Conservation (phyloP, 2,329 filamentous ascomycete species). For the Fusarium nematophilum region DNA sequence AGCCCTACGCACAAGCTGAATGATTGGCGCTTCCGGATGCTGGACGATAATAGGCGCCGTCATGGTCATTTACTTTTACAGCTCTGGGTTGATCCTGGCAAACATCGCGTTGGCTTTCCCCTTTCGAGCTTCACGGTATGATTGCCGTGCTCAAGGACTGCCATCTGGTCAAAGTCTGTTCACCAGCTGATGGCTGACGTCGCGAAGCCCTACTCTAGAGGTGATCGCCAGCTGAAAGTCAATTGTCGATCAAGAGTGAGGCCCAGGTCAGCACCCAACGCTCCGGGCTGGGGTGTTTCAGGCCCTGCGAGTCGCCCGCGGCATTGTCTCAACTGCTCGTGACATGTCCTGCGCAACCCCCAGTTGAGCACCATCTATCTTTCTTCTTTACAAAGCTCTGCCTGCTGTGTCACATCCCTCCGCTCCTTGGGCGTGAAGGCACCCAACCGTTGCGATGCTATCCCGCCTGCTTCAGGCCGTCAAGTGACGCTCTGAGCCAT, state of each 20-base stretch:
- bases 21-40: background rate
- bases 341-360: constrained; percentile 19
- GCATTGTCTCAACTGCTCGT: constrained; percentile 29
- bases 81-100: no score
- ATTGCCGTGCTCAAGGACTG: no score
- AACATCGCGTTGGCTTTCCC: no score
- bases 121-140: no score
- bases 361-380: background rate
- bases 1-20: constrained; percentile 11
- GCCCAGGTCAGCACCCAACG: constrained; percentile 14
- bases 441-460: constrained; percentile 16
- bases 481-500: constrained; percentile 18
- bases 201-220: constrained; percentile 7
- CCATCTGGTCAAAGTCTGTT: constrained; percentile 5
- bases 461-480: constrained; percentile 3
- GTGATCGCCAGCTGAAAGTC: background rate
- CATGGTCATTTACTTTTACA: no score
- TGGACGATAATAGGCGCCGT: background rate
- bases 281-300: constrained; percentile 20
- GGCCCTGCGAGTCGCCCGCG: constrained; percentile 4
- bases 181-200: background rate
- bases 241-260: constrained; percentile 4
- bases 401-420: constrained; percentile 12
- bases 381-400: constrained; percentile 8
- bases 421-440: constrained; percentile 10